Evolutionary conservation across 371 early-diverging fungal genomes (phyloP).

Genomic region (Dinochytrium kinnereticum): DNA sequence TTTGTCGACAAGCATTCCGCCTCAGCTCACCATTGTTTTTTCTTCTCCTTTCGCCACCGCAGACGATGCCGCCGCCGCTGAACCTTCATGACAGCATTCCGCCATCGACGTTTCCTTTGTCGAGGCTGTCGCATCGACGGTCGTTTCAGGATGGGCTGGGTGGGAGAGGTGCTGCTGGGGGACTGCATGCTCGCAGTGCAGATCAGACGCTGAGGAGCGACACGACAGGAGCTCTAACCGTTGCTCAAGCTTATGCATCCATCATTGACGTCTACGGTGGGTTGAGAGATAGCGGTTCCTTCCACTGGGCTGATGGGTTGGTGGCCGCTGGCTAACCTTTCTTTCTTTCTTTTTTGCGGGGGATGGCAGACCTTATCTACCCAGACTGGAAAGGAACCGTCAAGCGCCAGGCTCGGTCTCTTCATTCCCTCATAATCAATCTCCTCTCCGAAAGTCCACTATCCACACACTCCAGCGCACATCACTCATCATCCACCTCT

Average conservation of each 20-base stretch:
- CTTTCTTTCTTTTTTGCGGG: not conserved
- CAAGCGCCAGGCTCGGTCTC: not conserved
- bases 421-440: constrained; percentile 8
- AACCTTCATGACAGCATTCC: not conserved
- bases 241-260: not conserved
- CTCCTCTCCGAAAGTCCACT: not conserved
- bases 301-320: no score
- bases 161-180: not conserved
- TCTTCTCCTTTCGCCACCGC: not conserved
- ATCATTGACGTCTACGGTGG: not conserved
- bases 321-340: no score
- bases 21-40: no score
- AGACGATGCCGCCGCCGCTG: not conserved
- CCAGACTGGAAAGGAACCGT: not conserved
- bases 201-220: no score
- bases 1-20: not conserved
- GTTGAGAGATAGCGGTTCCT: not conserved
- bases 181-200: no score
- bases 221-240: no score
- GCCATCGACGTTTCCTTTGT: not conserved
- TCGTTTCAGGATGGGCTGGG: constrained; percentile 6
- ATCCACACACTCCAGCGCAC: not conserved
- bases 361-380: not conserved
- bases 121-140: not conserved
- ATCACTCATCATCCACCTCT: not conserved